phyloP scores from a whole-genome alignment of 257 asterid species.

The Gentiana straminea region DNA sequence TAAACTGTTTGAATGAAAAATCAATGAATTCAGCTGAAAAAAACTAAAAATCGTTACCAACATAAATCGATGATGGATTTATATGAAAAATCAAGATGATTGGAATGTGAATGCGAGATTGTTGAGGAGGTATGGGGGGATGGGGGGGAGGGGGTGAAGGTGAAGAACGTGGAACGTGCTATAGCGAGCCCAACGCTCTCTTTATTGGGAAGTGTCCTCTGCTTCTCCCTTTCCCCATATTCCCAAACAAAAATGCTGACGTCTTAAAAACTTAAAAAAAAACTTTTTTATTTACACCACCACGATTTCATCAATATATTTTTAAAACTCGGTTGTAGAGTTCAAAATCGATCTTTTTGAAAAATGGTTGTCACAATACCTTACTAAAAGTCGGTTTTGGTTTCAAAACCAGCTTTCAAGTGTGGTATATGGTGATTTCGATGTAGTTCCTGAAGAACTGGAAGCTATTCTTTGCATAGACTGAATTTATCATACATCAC shows the following conservation, averaged over 20 bases:
- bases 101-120: neutral
- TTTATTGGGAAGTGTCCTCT: slow-evolving; percentile 25
- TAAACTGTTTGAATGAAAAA: neutral
- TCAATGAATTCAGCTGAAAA: neutral
- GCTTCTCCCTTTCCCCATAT: neutral
- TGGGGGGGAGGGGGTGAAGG: neutral
- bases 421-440: neutral
- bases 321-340: too few species aligned
- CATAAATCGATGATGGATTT: neutral
- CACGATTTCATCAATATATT: neutral
- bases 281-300: neutral
- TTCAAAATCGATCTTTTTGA: neutral
- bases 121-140: neutral
- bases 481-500: too few species aligned
- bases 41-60: neutral
- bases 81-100: neutral
- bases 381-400: neutral
- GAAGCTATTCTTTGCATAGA: too few species aligned
- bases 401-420: neutral
- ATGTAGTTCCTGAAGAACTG: neutral
- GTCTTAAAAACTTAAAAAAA: neutral
- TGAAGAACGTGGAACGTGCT: slow-evolving; percentile 15
- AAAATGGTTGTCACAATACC: neutral
- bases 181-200: slow-evolving; percentile 24
- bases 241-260: neutral